A percentile compares a stretch with the other conserved stretches of the same genome.
phyloP scores from a whole-genome alignment of 176 grass and related monocot species.

The Cymbopogon citratus region DNA sequence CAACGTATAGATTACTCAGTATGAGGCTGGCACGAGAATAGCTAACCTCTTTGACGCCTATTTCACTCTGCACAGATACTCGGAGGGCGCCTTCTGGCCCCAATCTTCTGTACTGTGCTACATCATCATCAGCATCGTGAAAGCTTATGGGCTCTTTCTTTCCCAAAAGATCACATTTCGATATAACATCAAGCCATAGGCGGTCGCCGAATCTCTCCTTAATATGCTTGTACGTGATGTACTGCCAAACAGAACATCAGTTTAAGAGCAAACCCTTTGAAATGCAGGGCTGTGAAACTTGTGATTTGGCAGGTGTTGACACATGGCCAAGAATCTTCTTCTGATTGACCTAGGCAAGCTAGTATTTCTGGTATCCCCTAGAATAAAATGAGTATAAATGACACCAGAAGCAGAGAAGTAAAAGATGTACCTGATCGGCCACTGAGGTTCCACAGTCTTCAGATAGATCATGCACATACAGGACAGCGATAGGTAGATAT shows the following conservation, averaged over 20 bases:
- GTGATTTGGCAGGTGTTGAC: not conserved
- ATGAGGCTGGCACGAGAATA: not conserved
- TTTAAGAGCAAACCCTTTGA: not conserved
- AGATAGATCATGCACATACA: constrained; percentile 89
- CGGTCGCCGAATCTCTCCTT: constrained; percentile 56
- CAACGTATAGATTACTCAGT: not conserved
- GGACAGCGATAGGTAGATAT: constrained; percentile 74
- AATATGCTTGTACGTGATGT: constrained; percentile 72
- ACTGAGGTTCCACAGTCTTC: constrained; percentile 80
- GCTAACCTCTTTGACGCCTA: constrained; percentile 62
- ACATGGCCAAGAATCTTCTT: not conserved
- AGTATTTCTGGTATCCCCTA: not conserved
- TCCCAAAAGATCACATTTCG: constrained; percentile 81
- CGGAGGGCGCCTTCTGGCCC: constrained; percentile 64
- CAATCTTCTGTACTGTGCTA: constrained; percentile 43
- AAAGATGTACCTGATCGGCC: constrained; percentile 59
- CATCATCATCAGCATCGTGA: constrained; percentile 16
- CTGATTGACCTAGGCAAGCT: not conserved
- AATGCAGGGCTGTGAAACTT: not conserved
- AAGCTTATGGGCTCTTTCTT: constrained; percentile 15
- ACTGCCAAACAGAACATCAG: constrained; percentile 29
- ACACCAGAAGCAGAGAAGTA: not conserved
- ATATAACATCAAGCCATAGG: constrained; percentile 83
- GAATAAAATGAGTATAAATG: not conserved
- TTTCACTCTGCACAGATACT: constrained; percentile 52